These are phyloP conservation scores for Alternaria conjuncta DNA, from an alignment of 2,329 filamentous ascomycete genomes.

Conservation along the genomic window DNA sequence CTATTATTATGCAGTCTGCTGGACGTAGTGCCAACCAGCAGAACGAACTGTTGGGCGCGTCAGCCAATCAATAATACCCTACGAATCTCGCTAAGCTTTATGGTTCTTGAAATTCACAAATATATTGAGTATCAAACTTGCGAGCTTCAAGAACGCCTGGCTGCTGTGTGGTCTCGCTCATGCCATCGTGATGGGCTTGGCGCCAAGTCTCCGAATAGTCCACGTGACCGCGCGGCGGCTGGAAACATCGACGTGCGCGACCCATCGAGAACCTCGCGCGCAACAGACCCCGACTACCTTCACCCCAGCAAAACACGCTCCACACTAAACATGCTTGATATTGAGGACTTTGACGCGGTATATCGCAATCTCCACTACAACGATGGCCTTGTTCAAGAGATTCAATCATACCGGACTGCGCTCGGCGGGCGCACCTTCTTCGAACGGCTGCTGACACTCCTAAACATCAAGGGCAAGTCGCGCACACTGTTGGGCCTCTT, in stretches of 20 bases:
- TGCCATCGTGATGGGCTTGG: background rate
- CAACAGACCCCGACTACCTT: constrained; percentile 4
- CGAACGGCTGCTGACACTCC: constrained; percentile 74
- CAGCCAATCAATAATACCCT: background rate
- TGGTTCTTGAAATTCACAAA: accelerated
- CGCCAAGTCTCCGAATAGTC: background rate
- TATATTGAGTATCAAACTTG: background rate
- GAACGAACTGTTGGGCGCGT: background rate
- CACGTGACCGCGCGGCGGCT: background rate
- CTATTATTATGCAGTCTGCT: background rate
- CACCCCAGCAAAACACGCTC: background rate
- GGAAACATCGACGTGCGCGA: constrained; percentile 1
- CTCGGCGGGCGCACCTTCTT: constrained; percentile 78
- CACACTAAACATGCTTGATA: constrained; percentile 62
- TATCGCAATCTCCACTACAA: constrained; percentile 57
- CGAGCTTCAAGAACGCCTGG: background rate
- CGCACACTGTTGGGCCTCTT: background rate
- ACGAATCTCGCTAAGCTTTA: background rate
- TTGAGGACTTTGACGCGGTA: constrained; percentile 70
- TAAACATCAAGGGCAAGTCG: constrained; percentile 72
- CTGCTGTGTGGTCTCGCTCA: background rate
- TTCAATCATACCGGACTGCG: constrained; percentile 69
- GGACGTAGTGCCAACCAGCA: background rate
- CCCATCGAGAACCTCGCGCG: constrained; percentile 10
- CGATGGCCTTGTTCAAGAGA: constrained; percentile 57